A percentile compares a stretch with the other conserved stretches of the same genome.
Conservation (phyloP, 129 eudicot genomes). For the sunflower (Helianthus annuus) region HanXRQr2.0-SUNRISE NC_035447.2:174876949-174877448, state of each 20-base stretch:
- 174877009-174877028: background rate
- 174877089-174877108: conserved; percentile 84
- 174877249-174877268: conserved; percentile 60
- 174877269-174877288: conserved; percentile 68
- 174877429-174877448: conserved; percentile 75
- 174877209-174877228: conserved; percentile 72
- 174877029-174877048: background rate
- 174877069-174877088: background rate
- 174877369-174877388: conserved; percentile 31
- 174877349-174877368: background rate
- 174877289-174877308: conserved; percentile 91
- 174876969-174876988: background rate
- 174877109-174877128: conserved; percentile 97
- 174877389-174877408: conserved; percentile 98
- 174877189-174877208: conserved; percentile 90
- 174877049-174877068: background rate
- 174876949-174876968: conserved; percentile 83
- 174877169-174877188: conserved; percentile 78
- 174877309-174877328: conserved; percentile 57
- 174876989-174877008: background rate
- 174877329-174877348: background rate
- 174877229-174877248: conserved; percentile 77
- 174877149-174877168: conserved; percentile 89
- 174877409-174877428: conserved; percentile 97
- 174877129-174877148: conserved; percentile 99